These are phyloP conservation scores for Russula dissimulans DNA, from an alignment of 768 basidiomycete genomes.

Conservation along the genomic window DNA sequence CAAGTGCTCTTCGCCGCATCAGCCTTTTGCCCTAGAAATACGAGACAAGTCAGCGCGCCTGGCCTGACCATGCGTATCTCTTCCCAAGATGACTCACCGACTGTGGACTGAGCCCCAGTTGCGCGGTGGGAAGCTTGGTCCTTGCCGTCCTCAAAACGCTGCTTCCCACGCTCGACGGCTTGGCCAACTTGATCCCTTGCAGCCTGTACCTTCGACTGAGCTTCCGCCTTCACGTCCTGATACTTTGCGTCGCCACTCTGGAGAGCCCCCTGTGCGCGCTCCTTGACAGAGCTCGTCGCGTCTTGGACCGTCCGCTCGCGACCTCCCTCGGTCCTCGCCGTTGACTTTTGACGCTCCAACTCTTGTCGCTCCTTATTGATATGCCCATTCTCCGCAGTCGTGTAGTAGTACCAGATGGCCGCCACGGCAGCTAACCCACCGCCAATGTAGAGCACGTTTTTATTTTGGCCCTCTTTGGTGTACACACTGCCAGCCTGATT, in stretches of 20 bases:
- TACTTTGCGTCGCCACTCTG: background rate
- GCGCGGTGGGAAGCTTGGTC: background rate
- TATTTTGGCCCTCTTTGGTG: background rate
- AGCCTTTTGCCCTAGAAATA: background rate
- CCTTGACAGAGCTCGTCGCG: background rate
- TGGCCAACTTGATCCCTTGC: background rate
- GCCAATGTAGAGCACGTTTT: background rate
- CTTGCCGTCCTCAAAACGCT: conserved; percentile 1
- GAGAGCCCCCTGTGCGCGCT: background rate
- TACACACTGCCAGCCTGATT: background rate
- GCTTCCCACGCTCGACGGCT: conserved; percentile 7
- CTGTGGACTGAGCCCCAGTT: background rate
- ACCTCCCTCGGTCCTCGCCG: background rate
- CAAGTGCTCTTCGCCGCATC: conserved; percentile 12
- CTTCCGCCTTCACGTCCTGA: conserved; percentile 3
- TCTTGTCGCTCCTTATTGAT: background rate
- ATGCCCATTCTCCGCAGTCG: background rate
- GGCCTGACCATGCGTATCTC: background rate
- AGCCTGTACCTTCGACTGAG: background rate
- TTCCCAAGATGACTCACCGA: background rate
- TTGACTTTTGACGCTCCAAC: background rate
- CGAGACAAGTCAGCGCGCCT: background rate
- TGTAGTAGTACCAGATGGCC: conserved; percentile 16
- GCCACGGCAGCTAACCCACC: conserved; percentile 6
- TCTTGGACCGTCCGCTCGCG: background rate